phyloP scores from a whole-genome alignment of 1,284 basidiomycete genomes.

The Cutaneotrichosporon sp. region DNA sequence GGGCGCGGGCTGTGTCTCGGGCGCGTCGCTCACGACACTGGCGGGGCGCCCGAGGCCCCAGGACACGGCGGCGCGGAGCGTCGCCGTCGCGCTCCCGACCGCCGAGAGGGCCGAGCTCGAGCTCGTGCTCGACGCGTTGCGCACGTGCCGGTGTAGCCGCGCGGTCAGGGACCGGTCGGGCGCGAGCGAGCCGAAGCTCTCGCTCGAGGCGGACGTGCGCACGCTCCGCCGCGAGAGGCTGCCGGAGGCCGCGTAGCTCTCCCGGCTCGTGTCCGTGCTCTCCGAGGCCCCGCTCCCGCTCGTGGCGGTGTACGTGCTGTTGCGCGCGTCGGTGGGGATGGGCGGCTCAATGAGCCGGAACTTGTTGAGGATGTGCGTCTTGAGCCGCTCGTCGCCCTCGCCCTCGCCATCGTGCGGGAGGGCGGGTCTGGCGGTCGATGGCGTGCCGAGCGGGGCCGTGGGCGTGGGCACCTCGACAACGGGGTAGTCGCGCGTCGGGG shows the following conservation, averaged over 20 bases:
- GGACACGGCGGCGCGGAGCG: background rate
- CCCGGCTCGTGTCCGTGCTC: background rate
- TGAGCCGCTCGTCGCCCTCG: background rate
- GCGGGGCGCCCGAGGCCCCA: too few relatives aligned
- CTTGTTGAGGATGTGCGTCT: slow-evolving; percentile 1
- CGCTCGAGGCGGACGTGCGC: background rate
- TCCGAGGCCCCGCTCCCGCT: background rate
- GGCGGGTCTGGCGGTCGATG: background rate
- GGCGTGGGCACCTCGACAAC: background rate
- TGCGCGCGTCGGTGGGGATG: background rate
- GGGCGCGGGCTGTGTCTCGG: background rate
- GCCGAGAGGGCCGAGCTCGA: background rate
- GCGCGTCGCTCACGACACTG: too few relatives aligned
- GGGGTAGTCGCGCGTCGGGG: background rate
- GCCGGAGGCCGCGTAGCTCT: background rate
- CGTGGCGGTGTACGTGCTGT: background rate
- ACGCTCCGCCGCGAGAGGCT: background rate
- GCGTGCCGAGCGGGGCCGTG: background rate
- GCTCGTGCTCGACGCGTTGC: background rate
- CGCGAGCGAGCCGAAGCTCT: background rate
- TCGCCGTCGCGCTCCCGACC: background rate
- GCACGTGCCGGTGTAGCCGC: background rate
- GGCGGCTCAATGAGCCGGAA: slow-evolving; percentile 6
- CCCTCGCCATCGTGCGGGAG: background rate
- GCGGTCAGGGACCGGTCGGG: background rate